These are phyloP conservation scores for Neodidymelliopsis sp. DNA, from an alignment of 2,329 filamentous ascomycete genomes.

Conservation along the genomic window DNA sequence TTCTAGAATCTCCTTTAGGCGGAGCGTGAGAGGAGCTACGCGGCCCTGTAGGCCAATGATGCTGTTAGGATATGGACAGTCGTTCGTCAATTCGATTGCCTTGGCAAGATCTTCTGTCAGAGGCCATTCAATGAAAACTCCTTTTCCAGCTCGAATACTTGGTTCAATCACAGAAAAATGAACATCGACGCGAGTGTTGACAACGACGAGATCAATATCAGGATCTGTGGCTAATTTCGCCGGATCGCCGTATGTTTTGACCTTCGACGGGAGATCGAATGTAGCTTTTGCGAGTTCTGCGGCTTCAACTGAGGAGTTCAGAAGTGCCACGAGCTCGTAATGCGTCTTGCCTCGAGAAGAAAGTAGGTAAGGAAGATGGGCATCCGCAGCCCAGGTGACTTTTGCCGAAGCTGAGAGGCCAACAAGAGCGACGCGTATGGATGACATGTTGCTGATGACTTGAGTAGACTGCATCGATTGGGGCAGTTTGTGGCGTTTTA, in stretches of 20 bases:
- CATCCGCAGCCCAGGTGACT: conserved; percentile 62
- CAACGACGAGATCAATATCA: conserved; percentile 55
- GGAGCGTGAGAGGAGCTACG: conserved; percentile 46
- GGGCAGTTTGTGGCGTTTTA: neutral
- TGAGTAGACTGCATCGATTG: too few species aligned
- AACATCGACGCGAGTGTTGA: conserved; percentile 61
- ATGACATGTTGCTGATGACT: conserved; percentile 53
- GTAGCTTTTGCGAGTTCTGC: conserved; percentile 51
- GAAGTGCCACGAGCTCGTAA: conserved; percentile 56
- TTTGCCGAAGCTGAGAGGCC: conserved; percentile 63
- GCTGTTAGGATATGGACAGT: conserved; percentile 5
- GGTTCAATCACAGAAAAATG: conserved; percentile 59
- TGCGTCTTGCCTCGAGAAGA: conserved; percentile 42
- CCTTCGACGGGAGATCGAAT: conserved; percentile 46
- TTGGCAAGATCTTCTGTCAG: conserved; percentile 48
- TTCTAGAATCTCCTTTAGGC: conserved; percentile 51
- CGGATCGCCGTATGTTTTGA: conserved; percentile 56
- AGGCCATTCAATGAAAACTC: conserved; percentile 63
- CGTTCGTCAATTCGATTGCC: conserved; percentile 50
- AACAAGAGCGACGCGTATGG: conserved; percentile 64
- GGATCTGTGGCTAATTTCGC: conserved; percentile 51
- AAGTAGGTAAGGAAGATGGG: conserved; percentile 68
- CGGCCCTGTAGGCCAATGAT: conserved; percentile 57
- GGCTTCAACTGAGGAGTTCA: conserved; percentile 54
- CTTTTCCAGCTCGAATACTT: conserved; percentile 61